Evolutionary conservation across 768 basidiomycete species (phyloP).

Genomic region (Suillus weaverae): DNA sequence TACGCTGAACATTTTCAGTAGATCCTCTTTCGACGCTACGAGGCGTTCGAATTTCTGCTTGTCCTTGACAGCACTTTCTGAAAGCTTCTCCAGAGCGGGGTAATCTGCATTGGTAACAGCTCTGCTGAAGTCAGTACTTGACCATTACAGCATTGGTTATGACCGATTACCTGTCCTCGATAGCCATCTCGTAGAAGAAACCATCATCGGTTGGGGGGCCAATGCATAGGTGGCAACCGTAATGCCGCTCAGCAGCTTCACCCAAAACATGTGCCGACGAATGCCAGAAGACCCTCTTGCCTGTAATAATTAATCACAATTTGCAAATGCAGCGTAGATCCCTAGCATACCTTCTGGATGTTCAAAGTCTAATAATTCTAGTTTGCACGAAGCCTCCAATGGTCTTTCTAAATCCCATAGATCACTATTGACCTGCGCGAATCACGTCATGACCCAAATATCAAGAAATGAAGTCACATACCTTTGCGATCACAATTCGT

Average conservation of each 20-base stretch:
- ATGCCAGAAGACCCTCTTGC: conserved; percentile 99
- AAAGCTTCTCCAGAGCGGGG: conserved; percentile 83
- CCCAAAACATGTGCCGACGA: conserved; percentile 98
- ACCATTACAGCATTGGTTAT: neutral
- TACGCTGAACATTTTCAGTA: conserved; percentile 95
- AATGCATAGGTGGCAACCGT: conserved; percentile 95
- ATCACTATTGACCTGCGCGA: conserved; percentile 67
- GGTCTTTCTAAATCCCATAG: conserved; percentile 97
- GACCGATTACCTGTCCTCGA: conserved; percentile 62
- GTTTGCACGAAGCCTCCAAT: conserved; percentile 77
- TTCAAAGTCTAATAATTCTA: conserved; percentile 91
- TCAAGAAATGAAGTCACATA: conserved; percentile 28
- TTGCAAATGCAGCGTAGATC: neutral
- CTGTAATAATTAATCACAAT: conserved; percentile 35
- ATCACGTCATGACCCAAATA: conserved; percentile 7
- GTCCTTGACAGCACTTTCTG: conserved; percentile 89
- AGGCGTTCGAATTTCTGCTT: conserved; percentile 97
- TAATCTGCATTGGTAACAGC: conserved; percentile 83
- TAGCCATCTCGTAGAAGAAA: conserved; percentile 99
- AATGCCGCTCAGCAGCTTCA: conserved; percentile 93
- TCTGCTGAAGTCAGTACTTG: conserved; percentile 36
- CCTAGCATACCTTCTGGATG: conserved; percentile 68
- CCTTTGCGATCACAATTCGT: conserved; percentile 91
- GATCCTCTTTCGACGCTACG: conserved; percentile 89
- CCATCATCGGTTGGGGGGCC: conserved; percentile 98